phyloP scores from a whole-genome alignment of 805 yeast genomes.

The Yarrowia porcina region DNA sequence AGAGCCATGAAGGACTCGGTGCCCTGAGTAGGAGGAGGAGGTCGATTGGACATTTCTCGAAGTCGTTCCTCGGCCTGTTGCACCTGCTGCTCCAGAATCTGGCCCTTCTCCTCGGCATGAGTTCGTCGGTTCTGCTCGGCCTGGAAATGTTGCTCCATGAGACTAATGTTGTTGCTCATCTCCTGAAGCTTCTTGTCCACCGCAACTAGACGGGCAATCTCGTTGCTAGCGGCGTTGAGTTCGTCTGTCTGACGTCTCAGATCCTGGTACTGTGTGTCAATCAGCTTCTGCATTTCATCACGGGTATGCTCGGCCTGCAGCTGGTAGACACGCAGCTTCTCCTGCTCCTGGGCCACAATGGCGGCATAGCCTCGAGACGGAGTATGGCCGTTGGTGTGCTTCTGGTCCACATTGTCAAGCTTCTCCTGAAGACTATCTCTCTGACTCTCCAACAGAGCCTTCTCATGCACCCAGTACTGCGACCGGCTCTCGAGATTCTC shows the following conservation, averaged over 20 bases:
- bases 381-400: not conserved
- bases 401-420: conserved; percentile 1
- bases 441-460: conserved; percentile 3
- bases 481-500: conserved; percentile 3
- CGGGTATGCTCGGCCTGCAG: conserved; percentile 1
- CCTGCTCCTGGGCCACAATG: conserved; percentile 17
- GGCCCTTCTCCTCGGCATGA: conserved; percentile 18
- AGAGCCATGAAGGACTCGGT: conserved; percentile 1
- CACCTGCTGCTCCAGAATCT: conserved; percentile 4
- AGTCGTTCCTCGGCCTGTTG: conserved; percentile 4
- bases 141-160: conserved; percentile 21
- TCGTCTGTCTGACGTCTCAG: not conserved
- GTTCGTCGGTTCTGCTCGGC: conserved; percentile 11
- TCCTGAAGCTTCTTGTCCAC: conserved; percentile 17
- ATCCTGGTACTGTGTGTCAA: conserved; percentile 14
- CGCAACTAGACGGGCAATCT: not conserved
- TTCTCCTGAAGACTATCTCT: not conserved
- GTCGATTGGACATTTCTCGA: not conserved
- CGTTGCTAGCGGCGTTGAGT: conserved; percentile 2
- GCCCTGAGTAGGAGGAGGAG: not conserved
- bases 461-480: conserved; percentile 20
- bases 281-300: conserved; percentile 17
- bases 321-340: conserved; percentile 10
- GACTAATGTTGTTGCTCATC: not conserved
- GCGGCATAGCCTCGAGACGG: conserved; percentile 3